Conservation (phyloP, 2,329 filamentous ascomycete genomes). For the Fusarium denticulatum region DNA sequence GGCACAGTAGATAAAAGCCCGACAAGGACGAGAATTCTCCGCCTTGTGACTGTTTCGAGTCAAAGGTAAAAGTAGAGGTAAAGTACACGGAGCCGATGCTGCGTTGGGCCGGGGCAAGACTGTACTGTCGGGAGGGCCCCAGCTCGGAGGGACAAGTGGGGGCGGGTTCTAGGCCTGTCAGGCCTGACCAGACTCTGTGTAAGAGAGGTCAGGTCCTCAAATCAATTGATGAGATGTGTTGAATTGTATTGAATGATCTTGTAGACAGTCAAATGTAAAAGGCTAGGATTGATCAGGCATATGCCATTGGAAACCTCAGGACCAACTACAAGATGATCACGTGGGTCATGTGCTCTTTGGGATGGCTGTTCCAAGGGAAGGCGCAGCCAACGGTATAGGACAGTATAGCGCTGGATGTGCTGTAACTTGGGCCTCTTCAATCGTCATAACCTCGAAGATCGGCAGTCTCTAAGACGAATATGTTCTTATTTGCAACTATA, state of each 20-base stretch:
- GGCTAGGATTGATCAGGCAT: slow-evolving; percentile 4
- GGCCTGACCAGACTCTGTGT: slow-evolving; percentile 9
- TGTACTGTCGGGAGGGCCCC: slow-evolving; percentile 5
- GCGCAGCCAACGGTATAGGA: slow-evolving; percentile 14
- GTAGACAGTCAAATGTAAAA: neutral
- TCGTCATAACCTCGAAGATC: neutral
- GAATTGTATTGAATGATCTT: neutral
- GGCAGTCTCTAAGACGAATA: neutral
- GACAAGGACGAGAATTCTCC: slow-evolving; percentile 21
- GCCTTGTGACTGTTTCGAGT: slow-evolving; percentile 22
- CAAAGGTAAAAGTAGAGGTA: neutral
- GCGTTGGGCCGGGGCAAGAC: slow-evolving; percentile 27
- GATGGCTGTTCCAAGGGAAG: neutral
- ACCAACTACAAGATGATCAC: slow-evolving; percentile 22
- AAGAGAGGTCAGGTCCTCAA: slow-evolving; percentile 1
- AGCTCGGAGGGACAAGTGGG: slow-evolving; percentile 22
- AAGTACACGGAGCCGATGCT: slow-evolving; percentile 23
- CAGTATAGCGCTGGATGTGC: neutral
- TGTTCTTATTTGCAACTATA: neutral
- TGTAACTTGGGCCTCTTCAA: slow-evolving; percentile 1
- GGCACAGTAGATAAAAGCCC: neutral
- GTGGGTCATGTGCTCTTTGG: slow-evolving; percentile 29
- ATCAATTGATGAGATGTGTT: neutral
- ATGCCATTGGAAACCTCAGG: neutral
- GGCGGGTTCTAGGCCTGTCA: slow-evolving; percentile 11